Evolutionary conservation across 352 stramenopile species (phyloP), one percentile per base, ranked within the genome.

Genomic region (Globisporangium megalacanthum): DNA sequence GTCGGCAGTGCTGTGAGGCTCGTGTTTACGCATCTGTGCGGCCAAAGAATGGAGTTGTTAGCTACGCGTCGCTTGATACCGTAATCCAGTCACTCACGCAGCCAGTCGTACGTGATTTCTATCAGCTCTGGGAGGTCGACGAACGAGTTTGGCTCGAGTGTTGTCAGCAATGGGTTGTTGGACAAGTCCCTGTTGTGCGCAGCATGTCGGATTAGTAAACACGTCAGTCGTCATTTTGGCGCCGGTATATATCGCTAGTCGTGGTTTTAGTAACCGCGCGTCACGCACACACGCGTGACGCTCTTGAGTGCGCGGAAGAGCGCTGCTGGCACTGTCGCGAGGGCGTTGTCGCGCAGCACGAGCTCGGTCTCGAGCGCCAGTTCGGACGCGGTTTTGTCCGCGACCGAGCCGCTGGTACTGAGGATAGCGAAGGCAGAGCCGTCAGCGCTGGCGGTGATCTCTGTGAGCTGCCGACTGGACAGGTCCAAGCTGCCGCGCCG

Each of bases 291-390:
- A 54, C 52, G 66, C 4, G 60, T 70, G 56, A 68, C 64, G 54
- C 60, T 82, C 25, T 51, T 52, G 33, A 77, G 69, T 15, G 71
- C 61, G 49, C 69, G 70, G 54, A 89, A 77, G 14, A 89, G 61
- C 31, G 63, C 49, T 11, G 57, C 66, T 4, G 77, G 73, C 36
- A 88, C 62, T 31, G 62, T 64, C 6, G 25, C 51, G 6, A 89
- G 62, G 29, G 62, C 64, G 41, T 89, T 89, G 55, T 79, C 70
- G 52, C 77, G 78, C 54, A 89, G 56, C 15, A 72, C 56, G 9
- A 87, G 19, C 39, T 37, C 62, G 17, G 64, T 66, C 57, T 79
- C 66, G 49, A 58, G 52, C 7, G 59, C 55, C 2, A 89, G 35
- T 11, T 74, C 49, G 0, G 36, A 35, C 13, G 64, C 49, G 11